A percentile compares a stretch with the other conserved stretches of the same genome.
Conservation (phyloP, 805 yeast species). For the Blastobotrys mokoenaii region DNA sequence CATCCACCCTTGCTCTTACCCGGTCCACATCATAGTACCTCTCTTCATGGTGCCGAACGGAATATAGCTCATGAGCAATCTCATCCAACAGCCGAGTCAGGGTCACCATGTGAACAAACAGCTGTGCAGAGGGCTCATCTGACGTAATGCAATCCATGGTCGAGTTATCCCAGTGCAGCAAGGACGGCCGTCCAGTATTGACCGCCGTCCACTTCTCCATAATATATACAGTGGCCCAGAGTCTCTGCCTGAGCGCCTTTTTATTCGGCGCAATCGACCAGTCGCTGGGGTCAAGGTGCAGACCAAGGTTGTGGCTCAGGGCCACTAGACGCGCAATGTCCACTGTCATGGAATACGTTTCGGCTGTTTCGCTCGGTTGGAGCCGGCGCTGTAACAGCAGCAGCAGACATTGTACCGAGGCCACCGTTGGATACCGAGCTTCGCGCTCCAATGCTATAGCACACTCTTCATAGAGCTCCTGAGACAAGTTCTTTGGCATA, state of each 20-base stretch:
- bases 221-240: slow-evolving; percentile 30
- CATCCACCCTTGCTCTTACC: slow-evolving; percentile 13
- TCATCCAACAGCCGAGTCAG: slow-evolving; percentile 24
- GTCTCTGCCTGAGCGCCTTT: slow-evolving; percentile 25
- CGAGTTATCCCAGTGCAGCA: slow-evolving; percentile 15
- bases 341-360: slow-evolving; percentile 19
- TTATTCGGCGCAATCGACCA: slow-evolving; percentile 29
- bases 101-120: slow-evolving; percentile 22
- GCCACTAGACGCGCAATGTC: slow-evolving; percentile 25
- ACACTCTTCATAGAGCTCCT: slow-evolving; percentile 23
- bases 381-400: slow-evolving; percentile 25
- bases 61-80: slow-evolving; percentile 20
- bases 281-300: slow-evolving; percentile 28
- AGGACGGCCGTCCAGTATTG: slow-evolving; percentile 28
- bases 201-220: slow-evolving; percentile 31
- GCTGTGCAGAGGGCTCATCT: slow-evolving; percentile 21
- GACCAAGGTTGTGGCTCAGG: slow-evolving; percentile 25
- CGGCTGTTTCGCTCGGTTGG: slow-evolving; percentile 25
- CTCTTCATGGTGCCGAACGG: slow-evolving; percentile 10
- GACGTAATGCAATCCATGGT: slow-evolving; percentile 16
- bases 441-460: slow-evolving; percentile 24
- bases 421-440: slow-evolving; percentile 23
- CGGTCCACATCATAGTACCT: slow-evolving; percentile 9
- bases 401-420: slow-evolving; percentile 27
- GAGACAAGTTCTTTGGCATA: slow-evolving; percentile 23